A percentile compares a stretch with the other conserved stretches of the same genome.
phyloP scores from a whole-genome alignment of 2,329 filamentous ascomycete genomes.

The Hawksworthiomyces lignivorus region DNA sequence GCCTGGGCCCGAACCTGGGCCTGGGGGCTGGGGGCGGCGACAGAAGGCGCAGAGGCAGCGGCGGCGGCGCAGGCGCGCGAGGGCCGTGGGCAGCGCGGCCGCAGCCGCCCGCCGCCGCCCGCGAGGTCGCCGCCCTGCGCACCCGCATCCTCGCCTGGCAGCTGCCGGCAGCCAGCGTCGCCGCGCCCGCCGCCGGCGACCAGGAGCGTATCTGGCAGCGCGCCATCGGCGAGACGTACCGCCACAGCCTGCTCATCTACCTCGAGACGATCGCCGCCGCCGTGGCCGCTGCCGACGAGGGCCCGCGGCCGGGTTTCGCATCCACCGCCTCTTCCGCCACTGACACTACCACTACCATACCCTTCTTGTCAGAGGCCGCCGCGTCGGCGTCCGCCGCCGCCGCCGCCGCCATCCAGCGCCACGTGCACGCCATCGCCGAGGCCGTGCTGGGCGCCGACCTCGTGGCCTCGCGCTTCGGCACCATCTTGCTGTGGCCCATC shows the following conservation, averaged over 20 bases:
- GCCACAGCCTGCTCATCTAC: slow-evolving; percentile 14
- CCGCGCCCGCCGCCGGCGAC: slow-evolving; percentile 8
- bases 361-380: too few relatives aligned
- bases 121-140: slow-evolving; percentile 9
- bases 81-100: too few relatives aligned
- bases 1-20: too few relatives aligned
- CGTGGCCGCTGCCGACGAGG: too few relatives aligned
- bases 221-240: slow-evolving; percentile 15
- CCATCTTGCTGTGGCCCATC: slow-evolving; percentile 15
- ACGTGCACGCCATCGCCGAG: slow-evolving; percentile 12
- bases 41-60: too few relatives aligned
- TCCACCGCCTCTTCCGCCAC: too few relatives aligned
- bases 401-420: slow-evolving; percentile 6
- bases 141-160: slow-evolving; percentile 11
- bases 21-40: too few relatives aligned
- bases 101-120: not conserved
- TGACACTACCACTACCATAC: too few relatives aligned
- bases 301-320: too few relatives aligned
- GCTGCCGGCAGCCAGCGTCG: slow-evolving; percentile 8
- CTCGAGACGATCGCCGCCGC: slow-evolving; percentile 8
- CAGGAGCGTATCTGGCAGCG: slow-evolving; percentile 13
- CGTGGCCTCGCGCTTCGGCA: slow-evolving; percentile 12
- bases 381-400: too few relatives aligned
- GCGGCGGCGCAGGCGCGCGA: too few relatives aligned
- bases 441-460: slow-evolving; percentile 12